These are phyloP conservation scores for Spergularia azorica DNA, from an alignment of 179 eudicot species.

Conservation along the genomic window DNA sequence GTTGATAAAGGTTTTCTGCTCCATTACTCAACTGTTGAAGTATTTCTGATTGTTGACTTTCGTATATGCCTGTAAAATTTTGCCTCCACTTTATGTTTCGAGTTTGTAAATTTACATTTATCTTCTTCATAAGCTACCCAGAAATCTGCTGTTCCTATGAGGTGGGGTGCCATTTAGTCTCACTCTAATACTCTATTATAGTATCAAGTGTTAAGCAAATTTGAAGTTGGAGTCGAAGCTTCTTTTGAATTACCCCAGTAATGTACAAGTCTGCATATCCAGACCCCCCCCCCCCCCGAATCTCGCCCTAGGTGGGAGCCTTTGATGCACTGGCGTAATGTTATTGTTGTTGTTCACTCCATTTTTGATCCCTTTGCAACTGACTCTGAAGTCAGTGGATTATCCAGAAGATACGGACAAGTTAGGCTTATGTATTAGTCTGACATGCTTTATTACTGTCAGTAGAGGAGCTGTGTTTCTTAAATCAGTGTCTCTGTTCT, in stretches of 20 bases:
- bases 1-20: slow-evolving; percentile 55
- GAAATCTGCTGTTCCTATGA: background rate
- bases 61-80: background rate
- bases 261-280: background rate
- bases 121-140: background rate
- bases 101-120: background rate
- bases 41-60: background rate
- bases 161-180: slow-evolving; percentile 5
- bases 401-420: background rate
- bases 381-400: background rate
- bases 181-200: background rate
- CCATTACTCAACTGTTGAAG: background rate
- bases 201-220: background rate
- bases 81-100: background rate
- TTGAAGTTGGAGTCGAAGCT: background rate
- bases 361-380: slow-evolving; percentile 10
- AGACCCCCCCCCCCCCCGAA: too few species aligned
- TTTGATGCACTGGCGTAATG: too few species aligned
- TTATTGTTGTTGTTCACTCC: too few species aligned
- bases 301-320: too few species aligned
- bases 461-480: background rate
- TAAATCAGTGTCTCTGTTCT: slow-evolving; percentile 23
- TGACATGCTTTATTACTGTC: background rate
- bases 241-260: background rate
- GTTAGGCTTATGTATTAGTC: background rate